Evolutionary conservation across 2,329 filamentous ascomycete genomes (phyloP), one percentile per base, ranked within the genome.

Genomic region (Neurospora sp.): DNA sequence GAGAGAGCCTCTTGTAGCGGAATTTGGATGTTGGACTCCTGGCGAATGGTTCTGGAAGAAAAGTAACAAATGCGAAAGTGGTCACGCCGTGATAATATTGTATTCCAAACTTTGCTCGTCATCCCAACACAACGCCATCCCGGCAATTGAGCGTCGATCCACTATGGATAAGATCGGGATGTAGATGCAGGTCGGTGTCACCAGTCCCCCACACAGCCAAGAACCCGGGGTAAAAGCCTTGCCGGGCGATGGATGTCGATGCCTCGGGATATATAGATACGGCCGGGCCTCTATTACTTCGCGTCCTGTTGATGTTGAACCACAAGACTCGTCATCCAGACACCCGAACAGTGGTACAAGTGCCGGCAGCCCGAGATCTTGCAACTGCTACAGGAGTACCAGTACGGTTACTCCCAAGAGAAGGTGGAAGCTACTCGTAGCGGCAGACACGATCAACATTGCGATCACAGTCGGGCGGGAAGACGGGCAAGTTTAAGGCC

Each of bases 361-460:
- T 85, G 83, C 74, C 82, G 83, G 3, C 82, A 82, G 73, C 83
- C 83, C 0, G 83, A 85, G 77, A 83, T 85, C 68, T n/a, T 85
- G 46, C 78, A 81, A 70, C 74, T 85, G 73, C 77, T 85, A 23
- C 83, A 85, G 72, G 81, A 85, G 71, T 85, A 85, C 76, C 83
- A 85, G 76, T 85, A 80, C 72, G 83, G 83, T 8, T 84, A 83
- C 75, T 77, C 78, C 4, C 76, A 78, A 40, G 83, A 85, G 70
- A 84, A 78, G 3, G 82, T 85, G 8, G 80, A 80, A 12, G 82
- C 83, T 4, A 83, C 82, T 15, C 80, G 83, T 33, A 82, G 78
- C 70, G 82, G 83, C 1, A 82, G 23, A 78, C 68, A 81, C 79
- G 1, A 73, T 85, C 67, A 81, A 76, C 70, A 81, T 85, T 65